These are phyloP conservation scores for Xerocomus potaroensis DNA, from an alignment of 768 basidiomycete genomes.

Conservation along the genomic window DNA sequence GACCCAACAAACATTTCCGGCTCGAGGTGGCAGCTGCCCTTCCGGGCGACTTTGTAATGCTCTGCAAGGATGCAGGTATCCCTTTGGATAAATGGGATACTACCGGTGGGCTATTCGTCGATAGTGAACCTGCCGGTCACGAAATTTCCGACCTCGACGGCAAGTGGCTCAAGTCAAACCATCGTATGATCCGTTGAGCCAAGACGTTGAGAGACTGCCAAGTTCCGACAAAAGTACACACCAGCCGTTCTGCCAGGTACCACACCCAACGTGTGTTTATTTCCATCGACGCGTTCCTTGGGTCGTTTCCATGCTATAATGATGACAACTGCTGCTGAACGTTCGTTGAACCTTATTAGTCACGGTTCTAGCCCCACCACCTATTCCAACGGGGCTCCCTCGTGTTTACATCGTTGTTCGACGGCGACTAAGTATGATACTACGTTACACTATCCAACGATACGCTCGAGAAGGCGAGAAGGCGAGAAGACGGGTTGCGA, in stretches of 20 bases:
- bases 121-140: conserved; percentile 37
- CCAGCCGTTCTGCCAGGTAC: neutral
- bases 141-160: conserved; percentile 39
- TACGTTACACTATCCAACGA: conserved; percentile 14
- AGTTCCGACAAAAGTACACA: conserved; percentile 6
- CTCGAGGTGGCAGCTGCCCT: conserved; percentile 55
- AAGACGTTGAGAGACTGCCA: neutral
- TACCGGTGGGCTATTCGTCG: conserved; percentile 44
- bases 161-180: conserved; percentile 26
- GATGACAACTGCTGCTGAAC: conserved; percentile 17
- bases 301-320: conserved; percentile 7
- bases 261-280: conserved; percentile 16
- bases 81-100: conserved; percentile 33
- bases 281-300: conserved; percentile 10
- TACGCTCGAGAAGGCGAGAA: conserved; percentile 7
- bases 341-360: conserved; percentile 19
- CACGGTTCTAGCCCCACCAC: conserved; percentile 23
- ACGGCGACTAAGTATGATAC: conserved; percentile 19
- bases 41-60: conserved; percentile 48
- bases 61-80: conserved; percentile 47
- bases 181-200: conserved; percentile 12
- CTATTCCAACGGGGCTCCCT: conserved; percentile 21
- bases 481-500: conserved; percentile 9
- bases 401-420: conserved; percentile 27
- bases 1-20: conserved; percentile 45